Evolutionary conservation across 2,329 filamentous ascomycete species (phyloP), one percentile per base, ranked within the genome.

Genomic region (Ciborinia camelliae): DNA sequence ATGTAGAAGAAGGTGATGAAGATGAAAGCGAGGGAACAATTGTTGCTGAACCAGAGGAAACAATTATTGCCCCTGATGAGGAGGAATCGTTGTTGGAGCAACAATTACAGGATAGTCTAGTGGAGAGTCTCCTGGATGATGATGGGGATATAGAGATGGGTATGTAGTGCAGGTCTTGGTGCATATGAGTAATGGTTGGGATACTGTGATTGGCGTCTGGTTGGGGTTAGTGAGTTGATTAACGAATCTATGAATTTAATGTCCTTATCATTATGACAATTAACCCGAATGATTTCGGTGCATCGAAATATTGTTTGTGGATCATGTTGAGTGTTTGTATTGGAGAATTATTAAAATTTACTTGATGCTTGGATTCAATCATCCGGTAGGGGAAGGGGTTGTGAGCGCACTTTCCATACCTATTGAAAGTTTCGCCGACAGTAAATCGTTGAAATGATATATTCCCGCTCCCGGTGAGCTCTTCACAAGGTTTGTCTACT

Each of bases 191-290:
- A 59, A 48, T 26, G 41, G n/a, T 47, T 47, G 30, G 28, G 1
- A 47, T 26, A 47, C 1, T 35, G 8, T 35, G 7, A 3, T 35
- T 26, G 55, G 55, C n/a, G 55, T 47, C 35, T 85, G 28, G 41
- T 47, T 35, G 30, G 55, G 14, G 4, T 35, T 15, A 47, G n/a
- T 58, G 41, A n/a, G 41, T 35, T 47, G 41, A 26, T 59, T 59
- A 26, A 59, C 30, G 55, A 59, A 47, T 59, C 41, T 47, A 59
- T 48, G 55, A 48, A 35, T 47, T 39, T 35, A 23, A 48, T 59
- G 30, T 14, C 55, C 41, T 47, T 32, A 14, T 59, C 14, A 26
- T 35, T 48, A 43, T n/a, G 20, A 23, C 26, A n/a, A 28, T 18
- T 7, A 57, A n/a, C 3, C 18, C 32, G 0, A 12, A 4, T 23